Conservation (phyloP, 78 protist genomes). For the Mastigamoeba balamuthi region DNA sequence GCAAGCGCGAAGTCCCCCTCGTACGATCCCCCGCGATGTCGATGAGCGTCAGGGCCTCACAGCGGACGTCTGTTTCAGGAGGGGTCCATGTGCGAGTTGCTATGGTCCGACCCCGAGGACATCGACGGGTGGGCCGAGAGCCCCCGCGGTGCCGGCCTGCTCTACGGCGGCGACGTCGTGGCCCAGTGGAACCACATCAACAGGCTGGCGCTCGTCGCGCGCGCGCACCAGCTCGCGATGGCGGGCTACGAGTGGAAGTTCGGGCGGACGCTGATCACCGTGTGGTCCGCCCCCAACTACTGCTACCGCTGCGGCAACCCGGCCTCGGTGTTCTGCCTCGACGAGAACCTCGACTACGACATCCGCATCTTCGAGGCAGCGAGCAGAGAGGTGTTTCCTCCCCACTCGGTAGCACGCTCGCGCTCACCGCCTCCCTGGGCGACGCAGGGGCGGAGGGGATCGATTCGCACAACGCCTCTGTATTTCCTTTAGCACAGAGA, state of each 20-base stretch:
- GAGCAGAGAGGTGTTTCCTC: no score
- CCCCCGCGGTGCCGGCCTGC: constrained; percentile 86
- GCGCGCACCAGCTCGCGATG: constrained; percentile 95
- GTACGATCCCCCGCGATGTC: no score
- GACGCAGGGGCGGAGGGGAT: no score
- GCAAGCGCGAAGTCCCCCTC: constrained; percentile 48
- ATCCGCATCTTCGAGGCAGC: no score
- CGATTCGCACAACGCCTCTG: no score
- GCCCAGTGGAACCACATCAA: constrained; percentile 72
- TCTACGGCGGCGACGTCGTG: constrained; percentile 77
- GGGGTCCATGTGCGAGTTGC: constrained; percentile 34
- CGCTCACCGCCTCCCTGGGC: no score
- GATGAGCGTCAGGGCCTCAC: no score
- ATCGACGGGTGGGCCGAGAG: constrained; percentile 30
- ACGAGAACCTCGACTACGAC: no score
- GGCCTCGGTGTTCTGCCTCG: constrained; percentile 18
- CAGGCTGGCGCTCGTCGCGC: constrained; percentile 51
- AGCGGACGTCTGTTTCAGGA: no score
- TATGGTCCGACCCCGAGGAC: constrained; percentile 51
- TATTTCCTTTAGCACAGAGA: no score
- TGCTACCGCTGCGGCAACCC: constrained; percentile 54
- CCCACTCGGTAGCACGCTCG: no score
- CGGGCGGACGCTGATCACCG: constrained; percentile 12
- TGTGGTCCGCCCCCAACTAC: constrained; percentile 66
- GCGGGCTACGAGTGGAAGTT: constrained; percentile 87